Evolutionary conservation across 139 green algal species (phyloP).

Genomic region (Tetradesmus lagerheimii): DNA sequence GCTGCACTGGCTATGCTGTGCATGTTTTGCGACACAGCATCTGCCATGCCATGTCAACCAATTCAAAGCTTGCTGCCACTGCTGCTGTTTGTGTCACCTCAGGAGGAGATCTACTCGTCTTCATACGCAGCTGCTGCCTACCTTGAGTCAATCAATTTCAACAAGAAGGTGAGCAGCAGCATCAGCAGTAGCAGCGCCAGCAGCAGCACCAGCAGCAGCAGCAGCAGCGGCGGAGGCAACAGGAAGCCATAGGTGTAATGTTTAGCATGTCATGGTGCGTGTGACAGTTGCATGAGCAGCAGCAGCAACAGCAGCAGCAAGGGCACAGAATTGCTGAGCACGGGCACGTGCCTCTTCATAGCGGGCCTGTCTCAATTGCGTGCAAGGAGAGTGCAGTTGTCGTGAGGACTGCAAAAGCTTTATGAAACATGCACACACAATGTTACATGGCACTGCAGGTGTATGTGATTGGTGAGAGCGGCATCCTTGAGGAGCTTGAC

Average conservation of each 20-base stretch:
- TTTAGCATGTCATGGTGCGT: too few relatives aligned
- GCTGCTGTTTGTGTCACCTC: slow-evolving; percentile 25
- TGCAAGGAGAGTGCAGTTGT: too few relatives aligned
- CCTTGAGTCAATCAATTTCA: slow-evolving; percentile 95
- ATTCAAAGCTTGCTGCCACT: not conserved
- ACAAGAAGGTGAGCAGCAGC: slow-evolving; percentile 90
- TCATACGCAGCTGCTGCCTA: slow-evolving; percentile 99
- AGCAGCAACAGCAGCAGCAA: not conserved
- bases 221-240: not conserved
- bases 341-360: too few relatives aligned
- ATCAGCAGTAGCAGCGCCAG: not conserved
- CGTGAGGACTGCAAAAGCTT: too few relatives aligned
- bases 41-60: too few relatives aligned
- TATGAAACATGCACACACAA: too few relatives aligned
- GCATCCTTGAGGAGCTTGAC: slow-evolving; percentile 97
- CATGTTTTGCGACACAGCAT: too few relatives aligned
- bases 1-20: too few relatives aligned
- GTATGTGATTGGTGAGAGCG: slow-evolving; percentile 91
- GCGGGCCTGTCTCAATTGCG: too few relatives aligned
- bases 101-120: slow-evolving; percentile 99
- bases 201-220: not conserved
- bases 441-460: slow-evolving; percentile 57
- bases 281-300: too few relatives aligned
- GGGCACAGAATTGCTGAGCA: not conserved
- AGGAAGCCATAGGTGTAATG: too few relatives aligned